Base-by-base conservation (phyloP, 768 basidiomycete species). In the Leccinum sublutescens region DNA sequence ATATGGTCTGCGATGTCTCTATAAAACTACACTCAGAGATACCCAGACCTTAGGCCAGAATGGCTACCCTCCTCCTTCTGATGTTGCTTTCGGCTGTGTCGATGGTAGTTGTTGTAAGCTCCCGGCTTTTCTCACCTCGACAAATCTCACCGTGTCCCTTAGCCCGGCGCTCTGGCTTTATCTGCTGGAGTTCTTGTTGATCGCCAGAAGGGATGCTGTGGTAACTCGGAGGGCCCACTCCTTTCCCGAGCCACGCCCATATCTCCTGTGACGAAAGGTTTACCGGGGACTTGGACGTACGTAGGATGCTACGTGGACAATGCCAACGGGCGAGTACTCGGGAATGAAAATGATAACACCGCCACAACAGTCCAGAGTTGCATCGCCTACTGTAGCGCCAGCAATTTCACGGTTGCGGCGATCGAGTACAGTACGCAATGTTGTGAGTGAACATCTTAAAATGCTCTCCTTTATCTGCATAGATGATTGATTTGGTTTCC, bases 261-360 rank as follows among this genome's bases (percentile, higher is more conserved):
- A 4, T 60, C 56, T 7, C 81, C 82, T 0, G 83, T 88, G 27
- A 79, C 76, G 1, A 68, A 66, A 11, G 82, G 80, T 23, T 81
- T 90, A 5, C 82, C 84, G 0, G 70, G 71, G 5, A 76, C 76
- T 25, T 90, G 86, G 85, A 73, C 75, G 0, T 90, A 89, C 55
- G 79, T 73, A 23, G 83, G 78, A 6, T 90, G 90, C 66, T 92
- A 82, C 71, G 83, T 89, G 82, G 90, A 92, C 68, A 85, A 85
- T 55, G 82, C 80, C 0, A 67, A 80, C 64, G 89, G 90, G 12
- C 87, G 88, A 11, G 75, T 85, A n/a, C 77, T 89, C 57, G 64
- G 71, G 27, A 76, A 73, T 33, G 76, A 81, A 62, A 58, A 77
- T 0, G 76, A 80, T 55, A 69, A 65, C 45, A 69, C 61, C 50